Conservation (phyloP, 345 rosid species). For the Anacardium occidentale region DNA sequence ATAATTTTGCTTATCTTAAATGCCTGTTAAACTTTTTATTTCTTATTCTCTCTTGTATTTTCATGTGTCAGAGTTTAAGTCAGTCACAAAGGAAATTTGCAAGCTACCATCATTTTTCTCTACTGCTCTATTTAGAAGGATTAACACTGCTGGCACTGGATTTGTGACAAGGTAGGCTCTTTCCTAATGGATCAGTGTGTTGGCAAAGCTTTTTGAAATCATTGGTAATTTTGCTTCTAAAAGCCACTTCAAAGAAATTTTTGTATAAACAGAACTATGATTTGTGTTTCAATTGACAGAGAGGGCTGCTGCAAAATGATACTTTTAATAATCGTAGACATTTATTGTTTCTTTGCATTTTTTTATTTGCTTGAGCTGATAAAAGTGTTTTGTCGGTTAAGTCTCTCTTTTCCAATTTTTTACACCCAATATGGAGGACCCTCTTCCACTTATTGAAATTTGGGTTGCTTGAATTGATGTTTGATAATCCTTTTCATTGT, state of each 20-base stretch:
- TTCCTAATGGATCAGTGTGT: neutral
- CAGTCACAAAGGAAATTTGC: constrained; percentile 78
- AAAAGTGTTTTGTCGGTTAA: neutral
- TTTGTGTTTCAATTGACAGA: constrained; percentile 5
- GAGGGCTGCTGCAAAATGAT: neutral
- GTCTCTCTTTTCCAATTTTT: neutral
- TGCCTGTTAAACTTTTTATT: constrained; percentile 1
- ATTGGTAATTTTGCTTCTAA: neutral
- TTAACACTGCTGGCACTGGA: constrained; percentile 59
- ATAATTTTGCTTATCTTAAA: constrained; percentile 3
- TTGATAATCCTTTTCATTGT: neutral
- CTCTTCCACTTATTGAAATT: neutral
- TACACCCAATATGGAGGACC: neutral
- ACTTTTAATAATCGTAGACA: neutral
- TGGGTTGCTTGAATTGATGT: constrained; percentile 4
- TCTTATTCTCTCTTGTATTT: constrained; percentile 8
- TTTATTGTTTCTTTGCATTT: constrained; percentile 3
- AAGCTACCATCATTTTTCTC: constrained; percentile 89
- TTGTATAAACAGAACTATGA: constrained; percentile 1
- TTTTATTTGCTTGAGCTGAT: neutral
- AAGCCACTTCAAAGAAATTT: neutral
- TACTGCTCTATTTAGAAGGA: constrained; percentile 64
- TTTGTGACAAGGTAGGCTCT: constrained; percentile 64
- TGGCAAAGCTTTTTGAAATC: neutral
- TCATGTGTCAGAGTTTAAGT: constrained; percentile 51